phyloP scores from a whole-genome alignment of 257 asterid species.

The Penstemon davidsonii region DNA sequence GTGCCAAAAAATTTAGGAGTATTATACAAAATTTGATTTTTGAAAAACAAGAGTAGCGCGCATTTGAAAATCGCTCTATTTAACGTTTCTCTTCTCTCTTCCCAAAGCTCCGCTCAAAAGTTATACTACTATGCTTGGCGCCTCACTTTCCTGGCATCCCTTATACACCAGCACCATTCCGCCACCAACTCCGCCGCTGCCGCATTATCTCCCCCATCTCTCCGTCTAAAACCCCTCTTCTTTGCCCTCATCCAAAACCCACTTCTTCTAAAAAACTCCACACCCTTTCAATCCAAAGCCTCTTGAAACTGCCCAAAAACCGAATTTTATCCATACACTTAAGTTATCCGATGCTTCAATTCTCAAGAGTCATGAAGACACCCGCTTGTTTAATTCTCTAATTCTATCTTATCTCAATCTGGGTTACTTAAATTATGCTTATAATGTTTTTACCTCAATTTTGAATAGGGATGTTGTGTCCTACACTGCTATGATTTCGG shows the following conservation, averaged over 20 bases:
- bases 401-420: conserved; percentile 58
- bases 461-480: conserved; percentile 73
- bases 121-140: conserved; percentile 79
- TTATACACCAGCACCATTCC: conserved; percentile 53
- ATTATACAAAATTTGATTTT: too few relatives aligned
- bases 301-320: conserved; percentile 31
- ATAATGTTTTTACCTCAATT: conserved; percentile 53
- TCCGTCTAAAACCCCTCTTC: conserved; percentile 46
- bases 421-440: conserved; percentile 54
- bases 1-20: too few relatives aligned
- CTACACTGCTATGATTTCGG: conserved; percentile 73
- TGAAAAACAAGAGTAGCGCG: too few relatives aligned
- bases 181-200: too few relatives aligned
- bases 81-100: too few relatives aligned
- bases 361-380: conserved; percentile 57
- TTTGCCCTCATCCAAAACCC: too few relatives aligned
- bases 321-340: conserved; percentile 49
- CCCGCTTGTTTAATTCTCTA: conserved; percentile 53
- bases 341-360: conserved; percentile 66
- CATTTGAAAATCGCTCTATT: too few relatives aligned
- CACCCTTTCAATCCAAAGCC: conserved; percentile 35
- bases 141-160: conserved; percentile 77
- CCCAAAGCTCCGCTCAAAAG: neutral
- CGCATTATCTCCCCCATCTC: conserved; percentile 34
- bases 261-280: conserved; percentile 32